A percentile compares a stretch with the other conserved stretches of the same genome.
Evolutionary conservation across 2,329 filamentous ascomycete genomes (phyloP).

Genomic region (Pleoardoris graminearum): DNA sequence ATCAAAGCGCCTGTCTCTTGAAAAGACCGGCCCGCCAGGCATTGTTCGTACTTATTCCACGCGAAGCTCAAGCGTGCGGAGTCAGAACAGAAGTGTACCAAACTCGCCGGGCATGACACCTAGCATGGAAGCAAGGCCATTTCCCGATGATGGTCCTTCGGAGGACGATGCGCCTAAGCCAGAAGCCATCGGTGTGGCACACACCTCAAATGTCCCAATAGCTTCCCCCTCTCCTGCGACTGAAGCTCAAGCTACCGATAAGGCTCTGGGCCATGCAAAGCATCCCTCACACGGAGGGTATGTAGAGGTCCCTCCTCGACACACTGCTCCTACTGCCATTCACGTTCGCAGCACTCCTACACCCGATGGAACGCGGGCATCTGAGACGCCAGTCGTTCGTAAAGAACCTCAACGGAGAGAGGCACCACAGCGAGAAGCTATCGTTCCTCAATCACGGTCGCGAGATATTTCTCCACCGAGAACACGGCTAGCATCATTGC

Average conservation of each 20-base stretch:
- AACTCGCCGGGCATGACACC: conserved; percentile 10
- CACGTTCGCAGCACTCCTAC: conserved; percentile 32
- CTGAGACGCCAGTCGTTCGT: conserved; percentile 12
- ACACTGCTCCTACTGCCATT: conserved; percentile 25
- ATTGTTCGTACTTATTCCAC: conserved; percentile 42
- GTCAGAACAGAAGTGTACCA: conserved; percentile 22
- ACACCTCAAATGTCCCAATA: conserved; percentile 47
- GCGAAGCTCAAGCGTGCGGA: conserved; percentile 33
- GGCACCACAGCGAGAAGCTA: conserved; percentile 9
- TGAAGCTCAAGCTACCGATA: conserved; percentile 25
- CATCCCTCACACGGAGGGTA: conserved; percentile 28
- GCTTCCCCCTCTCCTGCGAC: conserved; percentile 32
- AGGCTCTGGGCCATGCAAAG: conserved; percentile 10
- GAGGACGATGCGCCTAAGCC: conserved; percentile 31
- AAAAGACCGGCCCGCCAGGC: conserved; percentile 35
- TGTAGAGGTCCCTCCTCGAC: conserved; percentile 34
- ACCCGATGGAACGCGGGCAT: conserved; percentile 24
- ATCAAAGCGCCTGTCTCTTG: conserved; percentile 44
- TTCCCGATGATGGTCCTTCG: conserved; percentile 31
- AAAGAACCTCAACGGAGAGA: conserved; percentile 25
- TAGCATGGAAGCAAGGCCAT: conserved; percentile 27
- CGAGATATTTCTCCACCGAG: conserved; percentile 26
- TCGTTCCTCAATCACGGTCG: conserved; percentile 22
- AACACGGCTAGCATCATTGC: conserved; percentile 33
- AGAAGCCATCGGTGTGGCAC: conserved; percentile 48